Conservation (phyloP, 2,329 filamentous ascomycete genomes). For the Botrytis elliptica region DNA sequence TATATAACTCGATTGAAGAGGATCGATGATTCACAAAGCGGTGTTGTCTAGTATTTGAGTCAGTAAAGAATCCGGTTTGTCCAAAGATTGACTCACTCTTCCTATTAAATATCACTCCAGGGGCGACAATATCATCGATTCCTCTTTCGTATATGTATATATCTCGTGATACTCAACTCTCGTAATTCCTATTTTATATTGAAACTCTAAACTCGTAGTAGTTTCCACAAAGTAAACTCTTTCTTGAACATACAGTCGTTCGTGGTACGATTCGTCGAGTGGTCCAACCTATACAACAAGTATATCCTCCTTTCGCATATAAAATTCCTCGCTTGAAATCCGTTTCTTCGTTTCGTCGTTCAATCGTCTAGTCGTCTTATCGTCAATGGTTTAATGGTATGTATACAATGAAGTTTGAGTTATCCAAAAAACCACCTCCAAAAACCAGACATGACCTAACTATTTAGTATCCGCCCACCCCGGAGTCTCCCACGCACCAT, state of each 20-base stretch:
- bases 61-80: neutral
- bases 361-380: neutral
- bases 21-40: neutral
- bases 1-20: neutral
- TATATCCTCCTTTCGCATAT: neutral
- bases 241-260: neutral
- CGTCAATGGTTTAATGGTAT: neutral
- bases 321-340: neutral
- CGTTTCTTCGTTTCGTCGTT: neutral
- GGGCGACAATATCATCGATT: neutral
- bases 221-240: neutral
- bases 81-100: constrained; percentile 1
- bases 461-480: neutral
- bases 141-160: neutral
- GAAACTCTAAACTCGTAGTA: neutral
- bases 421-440: neutral
- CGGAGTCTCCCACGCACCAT: constrained; percentile 5
- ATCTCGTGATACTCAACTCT: constrained; percentile 4
- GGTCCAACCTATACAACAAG: neutral
- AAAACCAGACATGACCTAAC: constrained; percentile 2
- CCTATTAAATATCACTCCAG: neutral
- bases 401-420: neutral
- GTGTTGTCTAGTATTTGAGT: constrained; percentile 1
- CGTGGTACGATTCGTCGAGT: neutral
- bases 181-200: neutral